Conservation (phyloP, 768 basidiomycete species). For the Trametes cinnabarina region DNA sequence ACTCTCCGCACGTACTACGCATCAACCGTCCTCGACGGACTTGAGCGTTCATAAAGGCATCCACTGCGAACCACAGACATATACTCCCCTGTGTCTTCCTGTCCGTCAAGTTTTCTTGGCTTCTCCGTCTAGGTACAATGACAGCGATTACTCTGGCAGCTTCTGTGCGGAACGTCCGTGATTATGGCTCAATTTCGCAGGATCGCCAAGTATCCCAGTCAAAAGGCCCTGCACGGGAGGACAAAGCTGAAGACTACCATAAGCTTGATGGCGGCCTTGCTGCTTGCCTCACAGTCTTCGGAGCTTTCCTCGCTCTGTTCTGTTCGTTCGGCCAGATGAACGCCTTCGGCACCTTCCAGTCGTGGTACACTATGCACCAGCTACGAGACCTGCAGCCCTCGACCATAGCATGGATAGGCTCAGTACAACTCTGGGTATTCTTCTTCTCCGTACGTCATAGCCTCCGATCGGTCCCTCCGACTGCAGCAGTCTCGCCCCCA, state of each 20-base stretch:
- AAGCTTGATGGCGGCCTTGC: slow-evolving; percentile 32
- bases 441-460: slow-evolving; percentile 58
- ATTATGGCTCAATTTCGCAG: slow-evolving; percentile 4
- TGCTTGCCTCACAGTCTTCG: slow-evolving; percentile 52
- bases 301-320: slow-evolving; percentile 63
- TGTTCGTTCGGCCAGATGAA: slow-evolving; percentile 71
- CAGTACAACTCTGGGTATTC: slow-evolving; percentile 66
- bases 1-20: slow-evolving; percentile 9
- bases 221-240: background rate
- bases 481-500: background rate
- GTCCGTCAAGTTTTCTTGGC: background rate
- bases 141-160: background rate
- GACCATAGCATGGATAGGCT: slow-evolving; percentile 47
- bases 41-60: background rate
- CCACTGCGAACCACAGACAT: background rate
- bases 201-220: background rate
- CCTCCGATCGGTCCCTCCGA: background rate
- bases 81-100: background rate
- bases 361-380: slow-evolving; percentile 63
- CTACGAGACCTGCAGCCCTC: slow-evolving; percentile 42
- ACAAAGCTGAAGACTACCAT: slow-evolving; percentile 15
- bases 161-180: background rate
- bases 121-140: background rate
- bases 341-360: slow-evolving; percentile 69
- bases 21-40: slow-evolving; percentile 16